Evolutionary conservation across 768 basidiomycete species (phyloP).

Genomic region (Leucosporidium yakuticum): DNA sequence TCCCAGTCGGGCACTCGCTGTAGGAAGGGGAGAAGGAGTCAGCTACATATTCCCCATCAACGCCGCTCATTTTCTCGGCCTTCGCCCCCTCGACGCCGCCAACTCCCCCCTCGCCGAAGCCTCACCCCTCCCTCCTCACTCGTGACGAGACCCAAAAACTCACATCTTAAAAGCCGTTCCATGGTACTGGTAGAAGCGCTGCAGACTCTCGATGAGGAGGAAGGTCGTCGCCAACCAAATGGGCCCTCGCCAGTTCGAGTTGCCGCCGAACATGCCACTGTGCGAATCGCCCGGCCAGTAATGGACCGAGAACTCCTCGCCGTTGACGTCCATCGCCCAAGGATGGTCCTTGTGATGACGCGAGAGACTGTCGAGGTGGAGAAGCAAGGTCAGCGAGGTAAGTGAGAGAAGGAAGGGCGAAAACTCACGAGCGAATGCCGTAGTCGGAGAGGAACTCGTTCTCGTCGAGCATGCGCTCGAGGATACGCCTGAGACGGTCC

Average conservation of each 20-base stretch:
- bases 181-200: constrained; percentile 96
- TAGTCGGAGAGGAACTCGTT: constrained; percentile 93
- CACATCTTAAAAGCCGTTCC: constrained; percentile 73
- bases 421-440: constrained; percentile 84
- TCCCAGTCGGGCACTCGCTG: constrained; percentile 93
- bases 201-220: constrained; percentile 87
- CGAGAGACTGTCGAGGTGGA: constrained; percentile 57
- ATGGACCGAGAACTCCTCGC: constrained; percentile 79
- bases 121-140: too few species aligned
- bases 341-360: constrained; percentile 84
- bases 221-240: constrained; percentile 94
- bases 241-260: constrained; percentile 47
- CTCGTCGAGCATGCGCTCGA: constrained; percentile 96
- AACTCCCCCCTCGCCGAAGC: too few species aligned
- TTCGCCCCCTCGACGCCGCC: too few species aligned
- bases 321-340: constrained; percentile 91
- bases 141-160: not conserved
- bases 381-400: not conserved
- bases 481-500: constrained; percentile 76
- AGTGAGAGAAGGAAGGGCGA: not conserved
- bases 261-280: constrained; percentile 91
- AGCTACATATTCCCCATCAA: not conserved
- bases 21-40: constrained; percentile 32
- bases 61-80: too few species aligned
- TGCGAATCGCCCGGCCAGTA: constrained; percentile 99